A percentile compares a stretch with the other conserved stretches of the same genome.
These are phyloP conservation scores for Colletotrichum shisoi DNA, from an alignment of 2,329 filamentous ascomycete species.

Conservation along the genomic window DNA sequence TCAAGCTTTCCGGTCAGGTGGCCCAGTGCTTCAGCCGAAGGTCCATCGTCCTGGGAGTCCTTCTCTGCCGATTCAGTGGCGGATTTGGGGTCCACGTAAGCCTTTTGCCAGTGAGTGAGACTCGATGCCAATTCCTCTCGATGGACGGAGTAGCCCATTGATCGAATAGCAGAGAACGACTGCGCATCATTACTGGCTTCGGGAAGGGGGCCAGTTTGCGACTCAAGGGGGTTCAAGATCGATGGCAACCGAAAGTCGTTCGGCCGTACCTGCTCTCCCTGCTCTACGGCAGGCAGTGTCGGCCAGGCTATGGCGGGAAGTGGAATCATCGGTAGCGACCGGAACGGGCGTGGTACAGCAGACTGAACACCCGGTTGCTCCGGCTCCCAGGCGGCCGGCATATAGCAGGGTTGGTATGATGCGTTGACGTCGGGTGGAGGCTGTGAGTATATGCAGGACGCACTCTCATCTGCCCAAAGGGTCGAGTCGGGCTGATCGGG, in stretches of 20 bases:
- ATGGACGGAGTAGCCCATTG: constrained; percentile 1
- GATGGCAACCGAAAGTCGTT: constrained; percentile 19
- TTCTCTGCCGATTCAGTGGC: neutral
- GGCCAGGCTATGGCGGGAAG: constrained; percentile 12
- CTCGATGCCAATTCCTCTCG: neutral
- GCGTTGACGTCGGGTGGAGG: neutral
- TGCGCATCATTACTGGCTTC: neutral
- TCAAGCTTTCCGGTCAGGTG: constrained; percentile 51
- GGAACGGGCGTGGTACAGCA: neutral
- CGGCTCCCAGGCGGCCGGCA: neutral
- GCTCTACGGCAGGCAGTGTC: neutral
- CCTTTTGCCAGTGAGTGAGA: constrained; percentile 5
- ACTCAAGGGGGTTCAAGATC: constrained; percentile 8
- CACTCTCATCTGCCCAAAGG: neutral
- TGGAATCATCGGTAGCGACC: neutral
- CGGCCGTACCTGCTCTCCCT: neutral
- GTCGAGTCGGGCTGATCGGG: neutral
- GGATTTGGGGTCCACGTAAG: neutral
- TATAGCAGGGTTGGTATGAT: neutral
- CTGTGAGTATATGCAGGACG: neutral
- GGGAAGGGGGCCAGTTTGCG: neutral
- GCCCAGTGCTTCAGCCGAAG: constrained; percentile 46
- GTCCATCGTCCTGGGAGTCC: constrained; percentile 8
- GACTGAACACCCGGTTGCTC: neutral
- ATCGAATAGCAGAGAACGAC: neutral